phyloP scores from a whole-genome alignment of 257 asterid genomes.

The Nicotiana attenuata region DNA sequence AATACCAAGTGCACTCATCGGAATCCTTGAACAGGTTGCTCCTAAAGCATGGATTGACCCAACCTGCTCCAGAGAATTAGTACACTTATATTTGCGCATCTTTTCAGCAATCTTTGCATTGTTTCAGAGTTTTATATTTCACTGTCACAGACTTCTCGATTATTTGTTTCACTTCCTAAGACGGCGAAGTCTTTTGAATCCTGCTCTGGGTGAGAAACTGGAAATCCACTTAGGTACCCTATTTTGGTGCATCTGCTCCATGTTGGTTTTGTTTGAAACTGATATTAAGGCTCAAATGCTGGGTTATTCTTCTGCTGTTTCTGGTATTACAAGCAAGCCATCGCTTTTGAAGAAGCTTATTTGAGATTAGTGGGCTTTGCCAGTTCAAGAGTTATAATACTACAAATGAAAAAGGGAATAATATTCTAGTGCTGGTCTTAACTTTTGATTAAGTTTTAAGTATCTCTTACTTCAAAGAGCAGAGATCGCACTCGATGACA shows the following conservation, averaged over 20 bases:
- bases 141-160: neutral
- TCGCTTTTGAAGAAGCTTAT: neutral
- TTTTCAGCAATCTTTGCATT: neutral
- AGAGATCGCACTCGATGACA: neutral
- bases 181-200: neutral
- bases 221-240: neutral
- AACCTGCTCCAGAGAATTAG: slow-evolving; percentile 1
- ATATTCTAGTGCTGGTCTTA: neutral
- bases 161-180: neutral
- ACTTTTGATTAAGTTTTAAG: neutral
- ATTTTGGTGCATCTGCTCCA: neutral
- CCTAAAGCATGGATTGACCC: slow-evolving; percentile 12
- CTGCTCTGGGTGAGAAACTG: neutral
- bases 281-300: neutral
- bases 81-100: neutral
- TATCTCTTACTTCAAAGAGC: neutral
- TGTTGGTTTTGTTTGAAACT: neutral
- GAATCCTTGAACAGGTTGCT: slow-evolving; percentile 14
- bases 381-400: neutral
- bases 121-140: too few species aligned
- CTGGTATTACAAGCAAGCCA: neutral
- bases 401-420: neutral
- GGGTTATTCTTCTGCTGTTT: neutral
- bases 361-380: neutral
- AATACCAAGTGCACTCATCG: slow-evolving; percentile 4